Conservation (phyloP, 768 basidiomycete species). For the Suillus sp. region DNA sequence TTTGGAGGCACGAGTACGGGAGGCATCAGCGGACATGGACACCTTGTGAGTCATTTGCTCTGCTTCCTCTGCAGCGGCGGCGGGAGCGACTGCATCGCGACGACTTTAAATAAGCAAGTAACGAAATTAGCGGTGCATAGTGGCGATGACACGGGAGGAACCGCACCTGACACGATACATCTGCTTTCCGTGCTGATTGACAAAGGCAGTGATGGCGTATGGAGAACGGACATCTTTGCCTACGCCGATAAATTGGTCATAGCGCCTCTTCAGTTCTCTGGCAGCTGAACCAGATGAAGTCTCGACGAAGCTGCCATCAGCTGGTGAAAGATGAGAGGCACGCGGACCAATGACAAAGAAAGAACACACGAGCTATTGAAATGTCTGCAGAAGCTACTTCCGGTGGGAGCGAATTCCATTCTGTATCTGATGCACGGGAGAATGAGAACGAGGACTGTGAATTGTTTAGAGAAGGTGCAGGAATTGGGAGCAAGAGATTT, state of each 20-base stretch:
- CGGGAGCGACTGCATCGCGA: conserved; percentile 64
- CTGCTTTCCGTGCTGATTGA: conserved; percentile 78
- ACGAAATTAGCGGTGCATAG: background rate
- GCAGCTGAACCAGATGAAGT: conserved; percentile 78
- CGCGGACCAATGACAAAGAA: conserved; percentile 10
- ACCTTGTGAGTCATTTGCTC: conserved; percentile 41
- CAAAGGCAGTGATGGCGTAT: conserved; percentile 79
- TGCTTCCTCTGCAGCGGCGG: conserved; percentile 49
- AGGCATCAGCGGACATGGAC: conserved; percentile 38
- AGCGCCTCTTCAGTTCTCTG: conserved; percentile 73
- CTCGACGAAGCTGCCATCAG: conserved; percentile 78
- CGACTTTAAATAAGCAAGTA: conserved; percentile 40
- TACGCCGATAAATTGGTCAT: conserved; percentile 71
- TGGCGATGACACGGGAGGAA: background rate
- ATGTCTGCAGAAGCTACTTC: conserved; percentile 61
- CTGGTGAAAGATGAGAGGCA: conserved; percentile 36
- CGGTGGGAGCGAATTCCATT: conserved; percentile 45
- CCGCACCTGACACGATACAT: conserved; percentile 75
- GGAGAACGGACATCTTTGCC: conserved; percentile 70
- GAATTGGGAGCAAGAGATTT: conserved; percentile 47
- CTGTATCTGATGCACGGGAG: conserved; percentile 42
- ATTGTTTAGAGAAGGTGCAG: conserved; percentile 38
- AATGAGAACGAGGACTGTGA: conserved; percentile 48
- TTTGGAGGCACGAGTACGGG: conserved; percentile 41
- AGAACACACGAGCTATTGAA: conserved; percentile 56